Base-by-base conservation (phyloP, 2,329 filamentous ascomycete species). In the Fusarium nygamai region DNA sequence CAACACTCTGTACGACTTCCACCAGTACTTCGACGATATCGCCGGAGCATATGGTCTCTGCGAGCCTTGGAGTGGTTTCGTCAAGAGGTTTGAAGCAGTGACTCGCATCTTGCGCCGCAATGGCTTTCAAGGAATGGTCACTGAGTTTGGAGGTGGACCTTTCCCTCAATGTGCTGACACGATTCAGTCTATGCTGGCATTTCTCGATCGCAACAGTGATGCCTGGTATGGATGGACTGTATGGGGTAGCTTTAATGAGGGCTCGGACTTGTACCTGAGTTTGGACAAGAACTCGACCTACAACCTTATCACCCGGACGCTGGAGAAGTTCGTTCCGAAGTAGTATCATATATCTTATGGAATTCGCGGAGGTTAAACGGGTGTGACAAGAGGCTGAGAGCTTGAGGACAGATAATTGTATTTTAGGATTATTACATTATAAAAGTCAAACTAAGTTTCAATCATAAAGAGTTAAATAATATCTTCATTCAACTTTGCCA, bases 181-280 rank as follows among this genome's bases (percentile, higher is more conserved):
- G 1, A 61, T 61, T 57, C 36, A 33, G 34, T 61, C 20, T 7
- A 43, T 61, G 48, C 14, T 61, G 59, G 48, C 59, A 19, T 63
- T 59, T 10, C 38, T 63, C 9, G 39, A 59, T 13, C 33, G 60
- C 7, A 63, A 59, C 22, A 63, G 51, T 17, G 60, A 63, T 47
- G 27, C 59, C 8, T 63, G 60, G 60, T 59, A 59, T 38, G 59
- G 48, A 9, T 61, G 59, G 59, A 61, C 38, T 17, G 59, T 38
- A 1, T 61, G 59, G 59, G 59, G 59, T 16, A 57, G 59, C 3
- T 61, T 61, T 2, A 61, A 61, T n/a, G 20, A 20, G 24, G 59
- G 27, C 16, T 61, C 48, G 8, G 59, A 61, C 19, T 20, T 61
- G 48, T 57, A 61, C n/a, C 13, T 61, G 38, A 57, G 59, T 20